These are phyloP conservation scores for Russula compacta DNA, from an alignment of 768 basidiomycete species.

Conservation along the genomic window DNA sequence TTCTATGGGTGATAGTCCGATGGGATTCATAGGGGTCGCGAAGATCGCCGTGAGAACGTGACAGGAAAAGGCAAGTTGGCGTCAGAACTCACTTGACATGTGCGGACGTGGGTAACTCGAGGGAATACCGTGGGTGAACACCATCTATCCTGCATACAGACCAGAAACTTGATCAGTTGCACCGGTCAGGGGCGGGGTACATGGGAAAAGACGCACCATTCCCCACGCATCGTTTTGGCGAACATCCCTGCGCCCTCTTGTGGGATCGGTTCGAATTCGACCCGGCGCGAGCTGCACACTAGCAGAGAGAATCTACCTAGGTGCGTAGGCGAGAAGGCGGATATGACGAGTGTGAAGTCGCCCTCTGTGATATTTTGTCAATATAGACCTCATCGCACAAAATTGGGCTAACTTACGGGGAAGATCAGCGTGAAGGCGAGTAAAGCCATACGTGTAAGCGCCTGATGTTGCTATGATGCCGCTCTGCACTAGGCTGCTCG, in stretches of 20 bases:
- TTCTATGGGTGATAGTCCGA: slow-evolving; percentile 30
- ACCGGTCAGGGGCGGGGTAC: neutral
- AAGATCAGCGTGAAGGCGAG: slow-evolving; percentile 43
- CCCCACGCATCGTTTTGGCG: slow-evolving; percentile 51
- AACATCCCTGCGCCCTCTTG: slow-evolving; percentile 94
- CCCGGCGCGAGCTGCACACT: slow-evolving; percentile 50
- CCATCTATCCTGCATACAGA: slow-evolving; percentile 45
- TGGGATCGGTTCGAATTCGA: slow-evolving; percentile 58
- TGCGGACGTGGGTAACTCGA: slow-evolving; percentile 44
- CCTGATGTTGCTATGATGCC: slow-evolving; percentile 70
- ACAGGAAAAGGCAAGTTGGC: neutral
- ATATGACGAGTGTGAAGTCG: slow-evolving; percentile 75
- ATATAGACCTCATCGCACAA: neutral
- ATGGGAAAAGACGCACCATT: slow-evolving; percentile 46
- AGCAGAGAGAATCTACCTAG: slow-evolving; percentile 56
- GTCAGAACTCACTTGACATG: slow-evolving; percentile 44
- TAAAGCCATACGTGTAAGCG: slow-evolving; percentile 72
- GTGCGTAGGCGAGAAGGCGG: slow-evolving; percentile 70
- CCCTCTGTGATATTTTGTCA: slow-evolving; percentile 41
- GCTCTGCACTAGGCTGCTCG: slow-evolving; percentile 44
- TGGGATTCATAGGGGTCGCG: neutral
- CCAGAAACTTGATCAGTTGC: slow-evolving; percentile 34
- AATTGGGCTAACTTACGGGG: slow-evolving; percentile 35
- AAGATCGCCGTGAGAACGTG: neutral
- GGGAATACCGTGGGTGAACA: slow-evolving; percentile 58